Evolutionary conservation across 768 basidiomycete species (phyloP), one percentile per base, ranked within the genome.

Genomic region (Boletus subparvulus): DNA sequence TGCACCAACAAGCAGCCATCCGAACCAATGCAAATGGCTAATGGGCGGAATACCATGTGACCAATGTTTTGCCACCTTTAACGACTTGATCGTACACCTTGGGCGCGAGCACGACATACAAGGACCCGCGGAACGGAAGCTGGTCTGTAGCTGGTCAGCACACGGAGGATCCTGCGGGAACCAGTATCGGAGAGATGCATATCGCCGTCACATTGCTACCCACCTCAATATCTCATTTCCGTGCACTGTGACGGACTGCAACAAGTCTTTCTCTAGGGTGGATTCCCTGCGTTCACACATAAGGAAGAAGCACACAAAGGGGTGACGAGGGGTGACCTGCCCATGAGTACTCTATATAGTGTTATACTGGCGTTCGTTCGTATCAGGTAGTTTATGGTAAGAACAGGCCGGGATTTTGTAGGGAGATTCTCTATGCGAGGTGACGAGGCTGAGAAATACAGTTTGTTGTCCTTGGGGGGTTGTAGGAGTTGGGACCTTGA

Each of bases 141-240:
- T 61, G 7, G 4, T 9, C 3, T 53, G 64, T 21, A 17, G n/a
- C 8, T 58, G 58, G 58, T 17, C 33, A 4, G 32, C 37, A n/a
- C 14, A 40, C 2, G 5, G 33, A 8, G 39, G 39, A 1, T 12
- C 8, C 6, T 61, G 58, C 12, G 46, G 32, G 0, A 21, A 47
- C 0, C 10, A 21, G 12, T 40, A 49, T 16, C 46, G 39, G 16
- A 36, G 61, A 32, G 40, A 50, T 6, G 32, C 33, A 3, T 49
- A 59, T 51, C 37, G 48, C 4, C 60, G 46, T 3, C 54, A 63
- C 28, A 42, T 50, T 6, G 24, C 17, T 5, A 21, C 9, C 9
- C 58, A 59, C 19, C 37, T 36, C 16, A 7, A 28, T 0, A 0
- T 26, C 32, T 47, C 42, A 3, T 19, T 52, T n/a, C 19, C 7